Conservation (phyloP, 306 rosid genomes). For the Urtica urens region DNA sequence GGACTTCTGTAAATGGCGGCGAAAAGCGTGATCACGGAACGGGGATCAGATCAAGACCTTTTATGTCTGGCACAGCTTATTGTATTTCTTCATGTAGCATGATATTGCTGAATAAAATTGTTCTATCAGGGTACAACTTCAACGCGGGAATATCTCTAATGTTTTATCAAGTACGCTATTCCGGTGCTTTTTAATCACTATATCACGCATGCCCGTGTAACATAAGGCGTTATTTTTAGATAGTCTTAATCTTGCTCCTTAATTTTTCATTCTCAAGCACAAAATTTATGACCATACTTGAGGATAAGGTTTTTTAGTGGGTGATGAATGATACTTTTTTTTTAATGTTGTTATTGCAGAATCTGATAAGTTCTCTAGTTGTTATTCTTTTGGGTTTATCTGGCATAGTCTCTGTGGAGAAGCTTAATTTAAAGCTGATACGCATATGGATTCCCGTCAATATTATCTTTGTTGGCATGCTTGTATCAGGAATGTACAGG, state of each 20-base stretch:
- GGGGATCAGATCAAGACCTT: slow-evolving; percentile 48
- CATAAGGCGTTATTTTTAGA: no score
- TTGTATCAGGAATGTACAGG: slow-evolving; percentile 89
- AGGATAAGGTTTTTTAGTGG: no score
- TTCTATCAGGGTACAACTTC: slow-evolving; percentile 65
- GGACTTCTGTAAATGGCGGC: slow-evolving; percentile 24
- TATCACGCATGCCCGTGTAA: not conserved
- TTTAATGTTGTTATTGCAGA: slow-evolving; percentile 41
- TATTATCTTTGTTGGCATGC: slow-evolving; percentile 81
- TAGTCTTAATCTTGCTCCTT: no score
- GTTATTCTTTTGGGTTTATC: slow-evolving; percentile 49
- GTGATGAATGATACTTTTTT: no score
- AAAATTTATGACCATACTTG: not conserved
- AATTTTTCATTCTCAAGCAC: not conserved
- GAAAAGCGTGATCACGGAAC: slow-evolving; percentile 48
- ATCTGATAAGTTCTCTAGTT: slow-evolving; percentile 56
- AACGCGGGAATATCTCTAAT: slow-evolving; percentile 78
- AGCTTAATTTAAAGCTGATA: slow-evolving; percentile 67
- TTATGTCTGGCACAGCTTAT: slow-evolving; percentile 72
- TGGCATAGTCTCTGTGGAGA: slow-evolving; percentile 49
- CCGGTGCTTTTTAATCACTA: not conserved
- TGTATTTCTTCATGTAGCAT: slow-evolving; percentile 88
- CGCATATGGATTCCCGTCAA: slow-evolving; percentile 87
- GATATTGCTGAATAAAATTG: slow-evolving; percentile 77
- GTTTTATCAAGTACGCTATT: slow-evolving; percentile 65